Conservation (phyloP, 805 yeast genomes). For the Myxozyma sirexii region DNA sequence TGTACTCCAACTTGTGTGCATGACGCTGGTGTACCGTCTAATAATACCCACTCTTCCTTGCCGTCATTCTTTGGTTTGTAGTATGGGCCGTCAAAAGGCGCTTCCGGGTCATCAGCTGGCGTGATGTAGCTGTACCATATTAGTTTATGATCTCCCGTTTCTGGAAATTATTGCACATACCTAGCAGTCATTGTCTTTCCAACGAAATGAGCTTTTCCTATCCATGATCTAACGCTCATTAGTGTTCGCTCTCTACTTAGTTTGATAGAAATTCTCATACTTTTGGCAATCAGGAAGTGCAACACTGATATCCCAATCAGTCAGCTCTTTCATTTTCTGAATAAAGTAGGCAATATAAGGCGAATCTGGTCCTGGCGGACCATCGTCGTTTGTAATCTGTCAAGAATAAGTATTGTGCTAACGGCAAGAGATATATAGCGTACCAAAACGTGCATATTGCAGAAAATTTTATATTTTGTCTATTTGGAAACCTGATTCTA, state of each 20-base stretch:
- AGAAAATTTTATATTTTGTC: background rate
- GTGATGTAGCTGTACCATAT: constrained; percentile 16
- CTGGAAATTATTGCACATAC: background rate
- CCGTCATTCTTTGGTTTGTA: constrained; percentile 39
- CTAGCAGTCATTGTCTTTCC: constrained; percentile 58
- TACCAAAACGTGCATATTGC: constrained; percentile 27
- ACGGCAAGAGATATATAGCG: background rate
- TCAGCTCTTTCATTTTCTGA: constrained; percentile 60
- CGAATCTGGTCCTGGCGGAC: constrained; percentile 82
- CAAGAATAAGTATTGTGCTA: background rate
- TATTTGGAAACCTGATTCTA: background rate
- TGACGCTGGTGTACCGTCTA: constrained; percentile 96
- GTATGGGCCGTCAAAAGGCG: constrained; percentile 42
- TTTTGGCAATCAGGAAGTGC: constrained; percentile 77
- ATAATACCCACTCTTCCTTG: constrained; percentile 75
- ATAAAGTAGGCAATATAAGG: constrained; percentile 85
- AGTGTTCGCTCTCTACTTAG: background rate
- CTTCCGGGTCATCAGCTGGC: constrained; percentile 16
- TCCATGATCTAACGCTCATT: constrained; percentile 90
- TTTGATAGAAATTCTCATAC: constrained; percentile 15
- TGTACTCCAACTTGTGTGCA: constrained; percentile 89
- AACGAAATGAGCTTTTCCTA: constrained; percentile 89
- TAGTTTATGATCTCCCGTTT: background rate
- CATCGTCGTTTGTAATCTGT: constrained; percentile 86
- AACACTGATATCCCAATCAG: constrained; percentile 84